These are phyloP conservation scores for Arxiozyma telluris DNA, from an alignment of 1,139 yeast species.

Conservation along the genomic window DNA sequence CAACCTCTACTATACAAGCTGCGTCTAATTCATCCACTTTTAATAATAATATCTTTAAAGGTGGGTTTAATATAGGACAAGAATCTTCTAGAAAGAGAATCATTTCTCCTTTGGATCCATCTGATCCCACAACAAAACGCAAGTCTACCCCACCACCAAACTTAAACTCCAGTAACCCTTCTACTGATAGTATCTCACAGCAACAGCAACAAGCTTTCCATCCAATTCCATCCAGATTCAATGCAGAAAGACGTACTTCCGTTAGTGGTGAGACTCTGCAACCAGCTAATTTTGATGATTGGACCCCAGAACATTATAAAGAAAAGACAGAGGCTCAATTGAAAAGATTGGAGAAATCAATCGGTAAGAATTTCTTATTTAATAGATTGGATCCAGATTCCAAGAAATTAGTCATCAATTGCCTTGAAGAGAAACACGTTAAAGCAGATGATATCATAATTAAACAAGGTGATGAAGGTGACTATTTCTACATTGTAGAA, in stretches of 20 bases:
- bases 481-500: conserved; percentile 84
- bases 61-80: conserved; percentile 38
- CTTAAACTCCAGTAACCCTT: neutral
- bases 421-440: conserved; percentile 64
- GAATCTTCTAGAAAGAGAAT: conserved; percentile 18
- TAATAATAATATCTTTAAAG: conserved; percentile 34
- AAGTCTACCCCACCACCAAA: conserved; percentile 11
- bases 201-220: conserved; percentile 5
- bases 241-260: conserved; percentile 77
- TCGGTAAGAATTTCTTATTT: conserved; percentile 76
- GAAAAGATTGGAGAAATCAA: conserved; percentile 56
- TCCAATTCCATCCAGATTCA: conserved; percentile 34
- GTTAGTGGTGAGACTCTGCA: conserved; percentile 66
- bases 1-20: neutral
- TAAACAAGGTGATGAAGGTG: conserved; percentile 94
- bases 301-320: conserved; percentile 63
- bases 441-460: conserved; percentile 60
- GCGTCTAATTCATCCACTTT: neutral
- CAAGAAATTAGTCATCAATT: conserved; percentile 67
- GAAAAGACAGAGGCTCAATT: conserved; percentile 58
- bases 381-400: conserved; percentile 67
- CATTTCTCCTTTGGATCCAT: conserved; percentile 23
- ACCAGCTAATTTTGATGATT: conserved; percentile 45
- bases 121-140: conserved; percentile 7
- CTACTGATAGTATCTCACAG: neutral